Evolutionary conservation across 208 protist genomes (phyloP).

Genomic region (Eutreptiella sp.): DNA sequence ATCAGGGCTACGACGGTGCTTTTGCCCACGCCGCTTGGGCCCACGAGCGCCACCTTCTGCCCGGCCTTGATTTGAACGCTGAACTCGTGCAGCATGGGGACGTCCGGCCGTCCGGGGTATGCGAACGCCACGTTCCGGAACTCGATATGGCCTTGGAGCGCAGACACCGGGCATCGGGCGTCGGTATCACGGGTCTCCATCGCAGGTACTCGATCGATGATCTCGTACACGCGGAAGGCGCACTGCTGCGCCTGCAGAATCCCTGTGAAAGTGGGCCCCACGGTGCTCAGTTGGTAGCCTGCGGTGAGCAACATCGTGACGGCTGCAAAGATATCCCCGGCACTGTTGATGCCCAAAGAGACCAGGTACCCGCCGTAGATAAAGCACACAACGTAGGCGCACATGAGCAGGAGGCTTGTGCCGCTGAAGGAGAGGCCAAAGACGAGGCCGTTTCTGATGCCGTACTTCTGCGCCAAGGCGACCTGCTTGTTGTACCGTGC

Average conservation of each 20-base stretch:
- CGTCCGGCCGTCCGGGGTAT: constrained; percentile 48
- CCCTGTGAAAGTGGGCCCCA: constrained; percentile 48
- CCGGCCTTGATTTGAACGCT: constrained; percentile 54
- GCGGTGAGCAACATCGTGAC: constrained; percentile 58
- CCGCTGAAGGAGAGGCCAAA: constrained; percentile 37
- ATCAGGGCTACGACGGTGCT: constrained; percentile 63
- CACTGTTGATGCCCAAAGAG: constrained; percentile 45
- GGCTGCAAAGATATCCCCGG: constrained; percentile 49
- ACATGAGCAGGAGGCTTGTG: constrained; percentile 44
- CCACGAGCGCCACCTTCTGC: constrained; percentile 66
- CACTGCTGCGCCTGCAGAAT: constrained; percentile 59
- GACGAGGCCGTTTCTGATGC: constrained; percentile 59
- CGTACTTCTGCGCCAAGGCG: constrained; percentile 36
- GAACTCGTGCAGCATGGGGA: constrained; percentile 54
- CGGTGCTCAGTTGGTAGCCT: constrained; percentile 50
- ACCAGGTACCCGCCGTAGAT: constrained; percentile 62
- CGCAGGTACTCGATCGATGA: constrained; percentile 67
- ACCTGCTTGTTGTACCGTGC: constrained; percentile 54
- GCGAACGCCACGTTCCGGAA: constrained; percentile 37
- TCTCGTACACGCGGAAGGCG: constrained; percentile 61
- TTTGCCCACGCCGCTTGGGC: constrained; percentile 65
- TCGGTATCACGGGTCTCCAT: too few species aligned
- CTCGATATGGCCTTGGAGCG: constrained; percentile 38
- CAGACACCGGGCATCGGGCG: too few species aligned
- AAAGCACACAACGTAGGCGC: constrained; percentile 55